Conservation (phyloP, 2,329 filamentous ascomycete genomes). For the Monilinia polystroma region DNA sequence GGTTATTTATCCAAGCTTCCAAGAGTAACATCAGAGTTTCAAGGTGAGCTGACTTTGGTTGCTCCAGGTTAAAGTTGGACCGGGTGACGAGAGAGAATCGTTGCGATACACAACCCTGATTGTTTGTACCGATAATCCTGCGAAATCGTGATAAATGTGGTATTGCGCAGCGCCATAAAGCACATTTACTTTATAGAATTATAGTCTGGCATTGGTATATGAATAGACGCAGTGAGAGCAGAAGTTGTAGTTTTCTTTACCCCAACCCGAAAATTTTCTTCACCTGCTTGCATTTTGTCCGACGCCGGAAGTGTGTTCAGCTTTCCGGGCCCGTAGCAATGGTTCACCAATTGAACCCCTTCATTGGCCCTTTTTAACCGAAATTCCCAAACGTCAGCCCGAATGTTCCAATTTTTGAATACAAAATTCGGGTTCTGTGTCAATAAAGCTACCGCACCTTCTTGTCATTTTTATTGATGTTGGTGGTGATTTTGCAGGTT, state of each 20-base stretch:
- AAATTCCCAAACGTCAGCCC: slow-evolving; percentile 13
- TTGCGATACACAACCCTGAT: not conserved
- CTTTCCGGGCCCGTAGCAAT: slow-evolving; percentile 4
- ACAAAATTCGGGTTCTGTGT: not conserved
- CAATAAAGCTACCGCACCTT: not conserved
- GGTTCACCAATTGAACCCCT: slow-evolving; percentile 19
- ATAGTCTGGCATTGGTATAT: not conserved
- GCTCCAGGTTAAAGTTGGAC: slow-evolving; percentile 1
- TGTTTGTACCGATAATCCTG: not conserved
- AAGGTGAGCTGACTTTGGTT: not conserved
- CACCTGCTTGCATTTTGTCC: not conserved
- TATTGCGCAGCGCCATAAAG: not conserved
- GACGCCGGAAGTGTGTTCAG: slow-evolving; percentile 7
- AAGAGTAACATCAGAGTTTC: not conserved
- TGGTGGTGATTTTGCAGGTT: not conserved
- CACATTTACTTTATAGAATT: not conserved
- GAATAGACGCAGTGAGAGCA: not conserved
- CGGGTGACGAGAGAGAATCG: not conserved
- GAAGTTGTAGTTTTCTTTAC: not conserved
- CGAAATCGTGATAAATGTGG: not conserved
- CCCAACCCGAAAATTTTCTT: not conserved
- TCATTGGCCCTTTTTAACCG: slow-evolving; percentile 13
- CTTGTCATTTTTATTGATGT: not conserved
- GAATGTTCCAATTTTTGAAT: slow-evolving; percentile 2
- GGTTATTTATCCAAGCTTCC: not conserved